Base-by-base conservation (phyloP, 2,329 filamentous ascomycete genomes). In the Alternaria dauci region DNA sequence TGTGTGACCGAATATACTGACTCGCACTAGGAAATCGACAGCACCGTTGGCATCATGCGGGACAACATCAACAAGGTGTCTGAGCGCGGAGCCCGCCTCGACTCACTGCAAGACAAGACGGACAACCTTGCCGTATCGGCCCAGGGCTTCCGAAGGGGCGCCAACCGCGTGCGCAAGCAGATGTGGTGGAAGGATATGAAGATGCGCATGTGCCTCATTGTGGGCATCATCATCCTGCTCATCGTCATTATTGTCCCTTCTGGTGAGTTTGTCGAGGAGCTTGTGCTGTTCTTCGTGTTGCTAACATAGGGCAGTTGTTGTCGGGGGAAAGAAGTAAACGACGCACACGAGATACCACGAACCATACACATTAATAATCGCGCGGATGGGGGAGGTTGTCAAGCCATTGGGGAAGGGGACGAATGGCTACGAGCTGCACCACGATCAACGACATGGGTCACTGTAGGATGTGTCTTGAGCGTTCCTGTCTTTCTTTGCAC, bases 161-260 rank as follows among this genome's bases (percentile, higher is more conserved):
- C 96, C 81, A 99, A 98, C 85, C 87, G 93, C 74, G 94, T 99
- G 72, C 89, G 95, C 81, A 84, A 84, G 81, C 90, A 96, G 82
- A 98, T 98, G 94, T 98, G 94, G 94, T 98, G 94, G 94, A 98
- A 98, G 87, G 94, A 98, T 78, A 96, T 97, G 93, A 98, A 98
- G 89, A 99, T 99, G 95, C 90, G 95, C 81, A 95, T 97, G 86
- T 98, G 94, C 83, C 85, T 99, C 72, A 91, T 96, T 77, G 86
- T 89, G 61, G 95, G 94, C 75, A 91, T 99, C 81, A 91, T 98
- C 79, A 87, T 98, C 71, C 86, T 99, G 72, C 87, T 99, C 70
- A 84, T 96, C 71, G 88, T 99, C 80, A 98, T 99, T 79, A 95
- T 99, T 76, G 89, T 98, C 71, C 95, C 95, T 69, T 86, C 91